Percentiles rank a stretch among this genome's conserved stretches.
Conservation (phyloP, 2,329 filamentous ascomycete species). For the Amesomyces nigricolor region DNA sequence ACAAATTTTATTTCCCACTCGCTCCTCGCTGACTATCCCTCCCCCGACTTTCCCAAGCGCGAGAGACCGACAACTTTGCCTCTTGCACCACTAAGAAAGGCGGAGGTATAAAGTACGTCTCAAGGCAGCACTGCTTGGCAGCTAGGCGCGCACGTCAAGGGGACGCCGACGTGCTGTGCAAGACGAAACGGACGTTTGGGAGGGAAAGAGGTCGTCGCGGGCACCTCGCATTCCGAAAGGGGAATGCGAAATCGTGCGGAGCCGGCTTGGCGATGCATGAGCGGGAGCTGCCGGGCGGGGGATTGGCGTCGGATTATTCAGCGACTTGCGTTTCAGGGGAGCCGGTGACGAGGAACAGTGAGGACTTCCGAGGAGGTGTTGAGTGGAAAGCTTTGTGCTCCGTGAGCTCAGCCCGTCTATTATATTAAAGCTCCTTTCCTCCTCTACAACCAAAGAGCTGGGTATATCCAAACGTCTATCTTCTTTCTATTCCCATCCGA, state of each 20-base stretch:
- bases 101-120: background rate
- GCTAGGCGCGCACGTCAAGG: too few relatives aligned
- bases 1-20: background rate
- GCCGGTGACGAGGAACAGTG: background rate
- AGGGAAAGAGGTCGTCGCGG: background rate
- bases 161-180: background rate
- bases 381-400: background rate
- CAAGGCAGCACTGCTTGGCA: background rate
- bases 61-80: background rate
- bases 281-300: background rate
- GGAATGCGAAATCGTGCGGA: background rate
- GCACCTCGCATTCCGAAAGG: slow-evolving; percentile 8
- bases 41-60: slow-evolving; percentile 4
- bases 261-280: slow-evolving; percentile 5
- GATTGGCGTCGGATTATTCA: slow-evolving; percentile 7
- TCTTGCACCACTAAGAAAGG: background rate
- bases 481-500: background rate
- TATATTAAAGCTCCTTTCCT: background rate
- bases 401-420: background rate
- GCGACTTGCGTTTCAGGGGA: background rate
- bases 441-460: background rate
- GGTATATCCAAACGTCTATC: background rate
- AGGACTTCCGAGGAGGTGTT: too few relatives aligned
- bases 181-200: background rate
- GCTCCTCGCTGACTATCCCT: background rate